A percentile compares a stretch with the other conserved stretches of the same genome.
These are phyloP conservation scores for Euphorbia celastroides DNA, from an alignment of 441 rosid species.

Conservation along the genomic window DNA sequence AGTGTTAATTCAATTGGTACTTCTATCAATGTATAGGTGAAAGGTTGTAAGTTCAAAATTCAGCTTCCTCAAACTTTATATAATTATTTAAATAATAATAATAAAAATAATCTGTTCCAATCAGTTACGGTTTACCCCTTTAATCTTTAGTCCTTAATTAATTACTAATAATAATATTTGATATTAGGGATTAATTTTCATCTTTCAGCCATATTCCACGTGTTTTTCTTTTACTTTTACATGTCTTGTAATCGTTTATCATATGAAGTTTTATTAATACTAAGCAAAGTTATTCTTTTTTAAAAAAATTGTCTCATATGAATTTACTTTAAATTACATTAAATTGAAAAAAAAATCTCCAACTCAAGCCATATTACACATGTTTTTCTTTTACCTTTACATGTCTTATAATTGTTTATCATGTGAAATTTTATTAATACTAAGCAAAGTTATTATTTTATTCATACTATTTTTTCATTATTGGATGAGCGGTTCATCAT, in stretches of 20 bases:
- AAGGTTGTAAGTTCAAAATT: no score
- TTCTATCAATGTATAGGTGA: no score
- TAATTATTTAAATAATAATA: no score
- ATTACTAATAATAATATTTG: not conserved
- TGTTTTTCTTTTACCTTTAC: not conserved
- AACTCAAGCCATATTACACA: conserved; percentile 2
- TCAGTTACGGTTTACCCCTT: conserved; percentile 15
- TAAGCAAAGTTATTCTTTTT: no score
- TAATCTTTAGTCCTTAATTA: conserved; percentile 13
- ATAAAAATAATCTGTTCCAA: conserved; percentile 12
- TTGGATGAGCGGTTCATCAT: no score
- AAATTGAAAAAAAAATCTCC: no score
- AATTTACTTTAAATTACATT: no score
- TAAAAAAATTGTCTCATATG: no score
- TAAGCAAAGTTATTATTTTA: no score
- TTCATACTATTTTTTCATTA: no score
- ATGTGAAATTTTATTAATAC: conserved; percentile 21
- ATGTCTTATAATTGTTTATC: conserved; percentile 28
- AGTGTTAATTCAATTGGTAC: no score
- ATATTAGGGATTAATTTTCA: conserved; percentile 8
- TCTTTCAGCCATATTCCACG: conserved; percentile 5
- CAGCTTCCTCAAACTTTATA: no score
- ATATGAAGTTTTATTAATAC: conserved; percentile 21
- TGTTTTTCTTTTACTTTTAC: not conserved
- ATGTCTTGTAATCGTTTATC: conserved; percentile 28